Percentiles rank a stretch among this genome's conserved stretches.
Evolutionary conservation across 306 rosid genomes (phyloP).

Genomic region (Fragaria vesca): DNA sequence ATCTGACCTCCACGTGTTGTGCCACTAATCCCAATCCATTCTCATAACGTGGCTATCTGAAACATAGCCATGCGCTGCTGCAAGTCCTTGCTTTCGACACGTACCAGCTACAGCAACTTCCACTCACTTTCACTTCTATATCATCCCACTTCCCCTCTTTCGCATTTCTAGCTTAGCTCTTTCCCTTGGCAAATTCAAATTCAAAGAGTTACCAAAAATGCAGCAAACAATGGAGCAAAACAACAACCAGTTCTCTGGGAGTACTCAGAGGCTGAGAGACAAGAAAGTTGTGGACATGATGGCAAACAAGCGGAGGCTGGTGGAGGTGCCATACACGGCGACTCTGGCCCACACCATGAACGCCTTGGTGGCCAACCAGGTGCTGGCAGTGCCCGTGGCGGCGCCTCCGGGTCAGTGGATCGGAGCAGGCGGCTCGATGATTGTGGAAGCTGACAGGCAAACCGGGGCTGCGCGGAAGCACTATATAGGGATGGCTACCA

Average conservation of each 20-base stretch:
- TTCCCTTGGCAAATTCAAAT: not conserved
- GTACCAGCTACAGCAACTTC: not conserved
- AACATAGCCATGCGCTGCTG: not conserved
- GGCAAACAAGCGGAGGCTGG: conserved; percentile 58
- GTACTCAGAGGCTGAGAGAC: conserved; percentile 29
- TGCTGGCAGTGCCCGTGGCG: conserved; percentile 81
- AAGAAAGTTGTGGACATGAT: conserved; percentile 60
- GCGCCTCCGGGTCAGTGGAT: conserved; percentile 96
- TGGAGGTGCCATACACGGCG: conserved; percentile 89
- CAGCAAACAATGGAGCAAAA: conserved; percentile 25
- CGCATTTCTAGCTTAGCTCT: not conserved
- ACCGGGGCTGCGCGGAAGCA: conserved; percentile 65
- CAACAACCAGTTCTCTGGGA: conserved; percentile 27
- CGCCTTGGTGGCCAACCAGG: conserved; percentile 62
- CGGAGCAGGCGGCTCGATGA: conserved; percentile 91
- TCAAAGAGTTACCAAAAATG: conserved; percentile 23
- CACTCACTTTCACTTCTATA: not conserved
- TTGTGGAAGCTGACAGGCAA: conserved; percentile 73
- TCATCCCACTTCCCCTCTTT: not conserved
- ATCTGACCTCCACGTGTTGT: not conserved
- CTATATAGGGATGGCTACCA: conserved; percentile 85
- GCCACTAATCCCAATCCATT: not conserved
- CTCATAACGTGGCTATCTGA: not conserved
- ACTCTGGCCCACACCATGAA: conserved; percentile 74
- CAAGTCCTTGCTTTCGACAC: conserved; percentile 7